Evolutionary conservation across 1,284 basidiomycete genomes (phyloP).

Genomic region (Moesziomyces globuligerus): DNA sequence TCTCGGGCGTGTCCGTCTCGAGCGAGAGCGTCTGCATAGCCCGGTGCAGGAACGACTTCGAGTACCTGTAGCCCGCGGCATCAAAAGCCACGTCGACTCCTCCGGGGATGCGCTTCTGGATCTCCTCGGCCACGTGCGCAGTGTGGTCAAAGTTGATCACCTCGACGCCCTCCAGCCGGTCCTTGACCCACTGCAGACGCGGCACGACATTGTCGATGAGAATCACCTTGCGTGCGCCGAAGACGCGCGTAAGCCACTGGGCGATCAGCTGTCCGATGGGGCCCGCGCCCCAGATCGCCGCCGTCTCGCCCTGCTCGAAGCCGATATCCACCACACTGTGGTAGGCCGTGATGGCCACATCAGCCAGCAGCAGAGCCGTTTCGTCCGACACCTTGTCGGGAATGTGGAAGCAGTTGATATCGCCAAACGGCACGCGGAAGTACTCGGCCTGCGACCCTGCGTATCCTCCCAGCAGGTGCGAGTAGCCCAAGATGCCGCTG

Average conservation of each 20-base stretch:
- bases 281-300: slow-evolving; percentile 75
- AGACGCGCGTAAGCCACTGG: slow-evolving; percentile 74
- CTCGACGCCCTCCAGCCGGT: slow-evolving; percentile 74
- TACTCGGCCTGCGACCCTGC: slow-evolving; percentile 75
- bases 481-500: slow-evolving; percentile 69
- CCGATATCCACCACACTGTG: slow-evolving; percentile 78
- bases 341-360: slow-evolving; percentile 79
- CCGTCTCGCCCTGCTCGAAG: slow-evolving; percentile 75
- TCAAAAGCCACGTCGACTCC: slow-evolving; percentile 50
- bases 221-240: slow-evolving; percentile 78
- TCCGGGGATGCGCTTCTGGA: slow-evolving; percentile 75
- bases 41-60: slow-evolving; percentile 71
- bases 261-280: slow-evolving; percentile 75
- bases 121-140: slow-evolving; percentile 72
- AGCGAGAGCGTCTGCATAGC: slow-evolving; percentile 77
- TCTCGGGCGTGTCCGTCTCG: slow-evolving; percentile 80
- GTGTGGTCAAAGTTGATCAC: slow-evolving; percentile 73
- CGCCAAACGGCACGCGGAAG: slow-evolving; percentile 75
- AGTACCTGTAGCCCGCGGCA: slow-evolving; percentile 52
- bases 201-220: slow-evolving; percentile 76
- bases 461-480: slow-evolving; percentile 79
- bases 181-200: slow-evolving; percentile 74
- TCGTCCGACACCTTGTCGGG: slow-evolving; percentile 69
- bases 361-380: slow-evolving; percentile 74
- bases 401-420: slow-evolving; percentile 77